Evolutionary conservation across 106 monocot species (phyloP), one percentile per base, ranked within the genome.

Genomic region (Acorus gramineus): DNA sequence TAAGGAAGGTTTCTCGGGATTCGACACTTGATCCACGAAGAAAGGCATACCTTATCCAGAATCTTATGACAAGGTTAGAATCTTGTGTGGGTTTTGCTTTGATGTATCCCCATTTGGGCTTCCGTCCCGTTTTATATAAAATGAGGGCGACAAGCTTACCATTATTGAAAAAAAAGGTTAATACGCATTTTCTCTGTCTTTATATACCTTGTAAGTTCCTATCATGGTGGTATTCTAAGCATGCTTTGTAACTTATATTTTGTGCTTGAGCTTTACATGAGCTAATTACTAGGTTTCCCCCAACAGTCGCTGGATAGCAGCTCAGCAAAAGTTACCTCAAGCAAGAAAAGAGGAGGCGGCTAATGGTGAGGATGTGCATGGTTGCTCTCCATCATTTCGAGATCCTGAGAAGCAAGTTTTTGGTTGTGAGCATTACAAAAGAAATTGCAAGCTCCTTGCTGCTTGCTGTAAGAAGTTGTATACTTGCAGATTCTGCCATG

Each of bases 381-480:
- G 81, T 56, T 99, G 88, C 14, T 81, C 79, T 72, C 76, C 98
- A 14, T 92, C 92, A 45, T 99, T 79, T 71, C 69, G 77, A 51
- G 98, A 99, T 76, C 59, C 71, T 14, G 92, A 92, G 52, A 88
- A 92, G 54, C 66, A 86, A 69, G 56, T 76, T 60, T 89, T 75
- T 80, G 98, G 98, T 14, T 99, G 98, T 74, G 98, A 99, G 56
- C 98, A 99, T 62, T 99, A 99, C 58, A 92, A 92, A 69, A 77
- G 98, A 73, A 99, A 99, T 53, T 99, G 98, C 64, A 92, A 99
- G 56, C 78, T 99, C 43, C 74, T 92, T 66, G 98, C 98, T 59
- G 74, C 85, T 49, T 99, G 98, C 73, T 99, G 98, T 73, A 92
- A 88, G 52, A 92, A 86, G 78, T 70, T 99, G 50, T 99, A 87